Conservation (phyloP, 495 filamentous ascomycete genomes). For the Cudoniella acicularis region DNA sequence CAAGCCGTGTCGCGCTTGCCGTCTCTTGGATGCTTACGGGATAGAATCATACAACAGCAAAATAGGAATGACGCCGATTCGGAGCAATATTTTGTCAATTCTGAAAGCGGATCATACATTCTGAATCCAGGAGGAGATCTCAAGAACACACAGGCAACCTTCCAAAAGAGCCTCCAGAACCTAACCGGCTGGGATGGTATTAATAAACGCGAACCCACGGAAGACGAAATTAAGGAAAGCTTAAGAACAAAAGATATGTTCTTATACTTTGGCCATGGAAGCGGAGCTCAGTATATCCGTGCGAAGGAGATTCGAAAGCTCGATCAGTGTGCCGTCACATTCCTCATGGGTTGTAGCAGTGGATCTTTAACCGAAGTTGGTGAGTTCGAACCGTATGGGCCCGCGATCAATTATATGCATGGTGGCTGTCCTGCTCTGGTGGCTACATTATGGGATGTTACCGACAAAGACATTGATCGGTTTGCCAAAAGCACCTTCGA, state of each 20-base stretch:
- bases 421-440: constrained; percentile 80
- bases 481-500: constrained; percentile 74
- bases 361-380: constrained; percentile 75
- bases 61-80: constrained; percentile 26
- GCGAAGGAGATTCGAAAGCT: constrained; percentile 73
- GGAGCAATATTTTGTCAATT: constrained; percentile 52
- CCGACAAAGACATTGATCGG: constrained; percentile 92
- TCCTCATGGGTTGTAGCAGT: constrained; percentile 90
- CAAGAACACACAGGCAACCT: constrained; percentile 68
- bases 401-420: constrained; percentile 85
- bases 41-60: constrained; percentile 54
- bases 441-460: constrained; percentile 95
- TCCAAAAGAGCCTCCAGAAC: constrained; percentile 54
- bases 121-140: constrained; percentile 86
- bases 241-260: constrained; percentile 63
- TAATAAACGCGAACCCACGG: constrained; percentile 62
- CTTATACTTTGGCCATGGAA: constrained; percentile 94
- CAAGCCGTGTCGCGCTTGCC: constrained; percentile 80
- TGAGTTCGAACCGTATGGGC: constrained; percentile 84
- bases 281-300: constrained; percentile 90
- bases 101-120: constrained; percentile 69
- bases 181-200: constrained; percentile 63
- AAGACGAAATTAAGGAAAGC: constrained; percentile 66
- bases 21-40: constrained; percentile 73
- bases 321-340: constrained; percentile 70